phyloP scores from a whole-genome alignment of 2,329 filamentous ascomycete species.

The Stromatinia cepivora region DNA sequence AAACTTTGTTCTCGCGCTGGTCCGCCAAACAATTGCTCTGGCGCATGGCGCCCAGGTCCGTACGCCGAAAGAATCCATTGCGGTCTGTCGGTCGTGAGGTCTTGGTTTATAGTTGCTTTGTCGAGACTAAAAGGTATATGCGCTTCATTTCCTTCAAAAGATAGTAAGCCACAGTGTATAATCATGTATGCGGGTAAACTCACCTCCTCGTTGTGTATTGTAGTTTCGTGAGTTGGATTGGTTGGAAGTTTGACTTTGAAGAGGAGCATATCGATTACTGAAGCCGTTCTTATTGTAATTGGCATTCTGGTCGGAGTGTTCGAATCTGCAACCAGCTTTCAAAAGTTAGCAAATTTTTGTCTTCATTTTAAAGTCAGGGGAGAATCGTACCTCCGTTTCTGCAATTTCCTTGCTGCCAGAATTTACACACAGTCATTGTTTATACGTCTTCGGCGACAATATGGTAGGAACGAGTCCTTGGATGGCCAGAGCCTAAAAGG shows the following conservation, averaged over 20 bases:
- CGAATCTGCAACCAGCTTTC: constrained; percentile 57
- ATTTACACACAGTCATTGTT: constrained; percentile 51
- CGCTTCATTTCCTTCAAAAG: constrained; percentile 13
- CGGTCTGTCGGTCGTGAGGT: constrained; percentile 71
- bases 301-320: constrained; percentile 48
- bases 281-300: constrained; percentile 35
- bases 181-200: not conserved
- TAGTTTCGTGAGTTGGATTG: constrained; percentile 28
- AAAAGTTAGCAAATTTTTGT: constrained; percentile 21
- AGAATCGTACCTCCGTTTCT: constrained; percentile 45
- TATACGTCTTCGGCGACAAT: not conserved
- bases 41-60: constrained; percentile 73
- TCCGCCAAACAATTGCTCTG: constrained; percentile 82
- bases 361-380: not conserved
- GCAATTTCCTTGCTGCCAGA: constrained; percentile 65
- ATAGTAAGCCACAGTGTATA: constrained; percentile 9
- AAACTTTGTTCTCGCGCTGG: constrained; percentile 78
- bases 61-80: constrained; percentile 87
- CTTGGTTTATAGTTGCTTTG: constrained; percentile 58
- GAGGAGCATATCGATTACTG: constrained; percentile 42
- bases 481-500: constrained; percentile 13
- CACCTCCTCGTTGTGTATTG: constrained; percentile 31
- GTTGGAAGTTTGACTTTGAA: constrained; percentile 26
- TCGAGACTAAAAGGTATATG: constrained; percentile 34
- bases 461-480: not conserved